Percentiles rank a stretch among this genome's conserved stretches.
Conservation (phyloP, 1,284 basidiomycete genomes). For the Malassezia yamatoensis region DNA sequence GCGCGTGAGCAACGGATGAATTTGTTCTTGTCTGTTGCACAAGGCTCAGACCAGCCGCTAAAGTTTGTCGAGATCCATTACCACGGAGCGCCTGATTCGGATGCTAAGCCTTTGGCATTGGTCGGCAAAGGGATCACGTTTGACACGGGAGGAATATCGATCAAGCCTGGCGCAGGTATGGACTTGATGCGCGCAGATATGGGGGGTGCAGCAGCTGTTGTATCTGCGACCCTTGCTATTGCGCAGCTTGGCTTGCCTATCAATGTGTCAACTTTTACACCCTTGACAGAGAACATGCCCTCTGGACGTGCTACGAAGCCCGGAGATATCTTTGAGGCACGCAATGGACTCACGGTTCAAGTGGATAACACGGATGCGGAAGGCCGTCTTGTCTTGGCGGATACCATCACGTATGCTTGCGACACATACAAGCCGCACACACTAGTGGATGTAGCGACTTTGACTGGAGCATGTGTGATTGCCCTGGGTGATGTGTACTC, state of each 20-base stretch:
- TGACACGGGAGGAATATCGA: constrained; percentile 75
- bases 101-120: constrained; percentile 61
- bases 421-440: constrained; percentile 69
- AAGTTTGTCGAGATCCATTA: constrained; percentile 82
- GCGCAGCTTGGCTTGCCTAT: constrained; percentile 69
- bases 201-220: constrained; percentile 61
- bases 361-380: constrained; percentile 83
- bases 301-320: constrained; percentile 71
- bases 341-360: constrained; percentile 78
- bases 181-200: constrained; percentile 50
- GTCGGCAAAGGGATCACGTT: constrained; percentile 63
- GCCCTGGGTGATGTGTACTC: constrained; percentile 60
- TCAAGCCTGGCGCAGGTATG: constrained; percentile 64
- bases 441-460: constrained; percentile 72
- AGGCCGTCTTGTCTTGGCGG: constrained; percentile 64
- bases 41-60: constrained; percentile 69
- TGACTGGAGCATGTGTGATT: constrained; percentile 54
- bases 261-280: constrained; percentile 64
- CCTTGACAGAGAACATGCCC: constrained; percentile 65
- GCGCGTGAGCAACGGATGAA: constrained; percentile 72
- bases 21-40: constrained; percentile 75
- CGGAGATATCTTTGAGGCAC: constrained; percentile 67
- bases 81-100: constrained; percentile 58
- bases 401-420: constrained; percentile 74
- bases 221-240: constrained; percentile 63